These are phyloP conservation scores for Xylaria sp. DNA, from an alignment of 2,329 filamentous ascomycete species.

Conservation along the genomic window DNA sequence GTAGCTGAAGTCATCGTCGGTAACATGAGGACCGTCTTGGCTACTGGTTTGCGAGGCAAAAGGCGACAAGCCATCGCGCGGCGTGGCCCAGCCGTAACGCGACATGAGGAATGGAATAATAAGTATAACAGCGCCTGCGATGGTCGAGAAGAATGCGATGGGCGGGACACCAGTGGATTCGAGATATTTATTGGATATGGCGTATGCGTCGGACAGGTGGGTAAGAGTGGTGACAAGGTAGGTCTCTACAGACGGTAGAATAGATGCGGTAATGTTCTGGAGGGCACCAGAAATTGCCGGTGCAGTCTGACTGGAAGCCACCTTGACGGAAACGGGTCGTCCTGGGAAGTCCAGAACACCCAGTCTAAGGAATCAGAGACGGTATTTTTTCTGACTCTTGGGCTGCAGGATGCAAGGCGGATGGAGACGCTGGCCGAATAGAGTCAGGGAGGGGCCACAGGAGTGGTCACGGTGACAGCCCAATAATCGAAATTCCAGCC, in stretches of 20 bases:
- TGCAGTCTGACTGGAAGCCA: slow-evolving; percentile 55
- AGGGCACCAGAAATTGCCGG: slow-evolving; percentile 60
- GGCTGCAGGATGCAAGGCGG: slow-evolving; percentile 20
- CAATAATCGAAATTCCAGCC: slow-evolving; percentile 18
- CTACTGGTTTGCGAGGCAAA: slow-evolving; percentile 42
- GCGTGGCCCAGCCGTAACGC: slow-evolving; percentile 47
- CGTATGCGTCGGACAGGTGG: slow-evolving; percentile 44
- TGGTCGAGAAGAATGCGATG: slow-evolving; percentile 45
- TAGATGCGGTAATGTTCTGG: slow-evolving; percentile 51
- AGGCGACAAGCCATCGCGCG: slow-evolving; percentile 45
- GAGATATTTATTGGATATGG: slow-evolving; percentile 48
- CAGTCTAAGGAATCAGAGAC: slow-evolving; percentile 18
- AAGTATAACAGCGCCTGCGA: slow-evolving; percentile 44
- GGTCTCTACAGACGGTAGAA: slow-evolving; percentile 42
- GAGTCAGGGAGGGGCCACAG: slow-evolving; percentile 13
- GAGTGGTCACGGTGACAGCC: slow-evolving; percentile 13
- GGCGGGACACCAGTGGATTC: slow-evolving; percentile 47
- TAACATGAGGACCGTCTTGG: slow-evolving; percentile 55
- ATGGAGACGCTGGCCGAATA: slow-evolving; percentile 11
- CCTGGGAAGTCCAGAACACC: slow-evolving; percentile 37
- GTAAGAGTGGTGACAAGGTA: slow-evolving; percentile 51
- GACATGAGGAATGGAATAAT: slow-evolving; percentile 50
- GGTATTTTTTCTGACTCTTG: slow-evolving; percentile 5
- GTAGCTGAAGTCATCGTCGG: slow-evolving; percentile 73
- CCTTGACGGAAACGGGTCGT: slow-evolving; percentile 45